Evolutionary conservation across 2,329 filamentous ascomycete species (phyloP), one percentile per base, ranked within the genome.

Genomic region (Rhynchosporium secalis): DNA sequence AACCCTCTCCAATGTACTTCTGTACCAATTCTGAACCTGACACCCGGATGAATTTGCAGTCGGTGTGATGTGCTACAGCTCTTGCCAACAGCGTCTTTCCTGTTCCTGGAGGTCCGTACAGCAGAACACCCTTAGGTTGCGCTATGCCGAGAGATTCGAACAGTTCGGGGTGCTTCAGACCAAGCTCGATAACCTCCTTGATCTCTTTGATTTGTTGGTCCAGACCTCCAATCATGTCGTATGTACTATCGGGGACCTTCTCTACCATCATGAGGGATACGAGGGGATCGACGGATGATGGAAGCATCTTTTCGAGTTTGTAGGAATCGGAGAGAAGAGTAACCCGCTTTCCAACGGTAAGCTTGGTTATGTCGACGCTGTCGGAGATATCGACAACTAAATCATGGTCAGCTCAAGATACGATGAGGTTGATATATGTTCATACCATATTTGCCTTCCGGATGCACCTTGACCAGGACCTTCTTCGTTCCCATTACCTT

Each of bases 261-360:
- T 99, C 95, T 58, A 99, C 95, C 95, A 99, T 99, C 95, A 99
- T 99, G 76, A 99, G 90, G 41, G 95, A 99, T 62, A 99, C 95
- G 62, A 99, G 89, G 43, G 95, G 95, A 75, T 99, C 95, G 75
- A 99, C 95, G 26, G 95, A 99, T 60, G 95, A 98, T 26, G 95
- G 95, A 9, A 99, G 87, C 80, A 98, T 96, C 82, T 97, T 97
- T 76, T 98, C 95, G 72, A 99, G 88, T 79, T 97, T 97, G 84
- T 99, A 99, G 69, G 91, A 94, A 77, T 99, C 95, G 72, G 93
- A 97, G 62, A 99, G 86, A 49, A 99, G 85, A 60, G 95, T 96
- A 67, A 99, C 95, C 70, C 95, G 92, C 82, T 99, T 99, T 78
- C 95, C 95, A 67, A 96, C 88, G 62, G 93, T 97, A 77, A 99